These are phyloP conservation scores for Fusarium foetens DNA, from an alignment of 2,329 filamentous ascomycete genomes.

Conservation along the genomic window DNA sequence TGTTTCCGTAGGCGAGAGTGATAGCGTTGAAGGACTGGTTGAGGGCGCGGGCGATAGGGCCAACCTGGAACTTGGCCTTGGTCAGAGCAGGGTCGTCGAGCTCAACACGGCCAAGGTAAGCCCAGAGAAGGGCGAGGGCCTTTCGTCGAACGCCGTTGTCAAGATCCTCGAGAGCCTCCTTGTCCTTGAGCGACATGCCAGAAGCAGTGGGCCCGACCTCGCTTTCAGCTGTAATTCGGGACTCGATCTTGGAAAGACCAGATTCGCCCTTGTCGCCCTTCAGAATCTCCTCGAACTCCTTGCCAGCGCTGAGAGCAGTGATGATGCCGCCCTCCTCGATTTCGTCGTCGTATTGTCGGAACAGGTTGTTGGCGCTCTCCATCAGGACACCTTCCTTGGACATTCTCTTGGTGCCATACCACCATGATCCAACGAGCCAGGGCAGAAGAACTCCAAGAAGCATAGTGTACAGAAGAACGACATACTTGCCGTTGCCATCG, in stretches of 20 bases:
- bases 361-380: slow-evolving; percentile 93
- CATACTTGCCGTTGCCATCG: slow-evolving; percentile 94
- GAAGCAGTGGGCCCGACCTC: slow-evolving; percentile 60
- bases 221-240: slow-evolving; percentile 75
- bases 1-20: slow-evolving; percentile 85
- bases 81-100: slow-evolving; percentile 81
- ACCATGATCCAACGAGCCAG: slow-evolving; percentile 96
- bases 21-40: slow-evolving; percentile 90
- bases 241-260: slow-evolving; percentile 85
- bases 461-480: slow-evolving; percentile 87
- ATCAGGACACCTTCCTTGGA: slow-evolving; percentile 95
- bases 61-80: slow-evolving; percentile 88
- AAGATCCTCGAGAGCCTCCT: slow-evolving; percentile 78
- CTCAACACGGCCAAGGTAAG: slow-evolving; percentile 89
- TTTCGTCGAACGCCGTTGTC: slow-evolving; percentile 86
- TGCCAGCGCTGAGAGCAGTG: slow-evolving; percentile 82
- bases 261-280: slow-evolving; percentile 82
- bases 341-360: slow-evolving; percentile 89
- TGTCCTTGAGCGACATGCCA: slow-evolving; percentile 78
- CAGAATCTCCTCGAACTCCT: slow-evolving; percentile 83
- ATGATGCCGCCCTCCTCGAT: slow-evolving; percentile 84
- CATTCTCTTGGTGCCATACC: slow-evolving; percentile 94
- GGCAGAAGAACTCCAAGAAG: slow-evolving; percentile 91
- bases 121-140: slow-evolving; percentile 90
- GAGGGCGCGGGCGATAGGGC: slow-evolving; percentile 84